Base-by-base conservation (phyloP, 169 alveolate genomes). In the Cryptosporidium felis region DNA sequence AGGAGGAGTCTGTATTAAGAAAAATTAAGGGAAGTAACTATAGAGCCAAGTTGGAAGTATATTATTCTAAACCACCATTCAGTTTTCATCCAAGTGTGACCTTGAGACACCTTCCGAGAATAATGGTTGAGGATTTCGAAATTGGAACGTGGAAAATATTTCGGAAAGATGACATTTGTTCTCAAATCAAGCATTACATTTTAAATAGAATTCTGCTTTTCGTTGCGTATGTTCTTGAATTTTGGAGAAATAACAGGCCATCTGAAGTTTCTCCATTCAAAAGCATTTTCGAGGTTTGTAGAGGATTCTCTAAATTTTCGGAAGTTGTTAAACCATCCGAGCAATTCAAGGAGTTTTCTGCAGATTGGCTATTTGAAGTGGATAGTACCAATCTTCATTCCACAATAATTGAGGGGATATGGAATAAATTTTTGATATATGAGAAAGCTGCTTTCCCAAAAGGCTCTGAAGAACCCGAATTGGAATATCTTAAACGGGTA, bases 391-490 rank as follows among this genome's bases (percentile, higher is more conserved):
- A 51, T 12, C 66, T 74, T 30, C 42, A 74, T 49, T 5, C 51
- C 9, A 74, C 28, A 6, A 74, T 36, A 14, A 18, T 74, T 18
- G 85, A 74, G 4, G 51, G 44, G 36, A 18, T 53, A 36, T 74
- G 85, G 85, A 53, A 56, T 34, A 74, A 53, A 12, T 74, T 74
- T 74, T 10, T 74, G 45, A 56, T 36, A 10, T 74, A 47, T 53
- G 85, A 74, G 56, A 32, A 34, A 26, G 8, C 85, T 28, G 67
- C 67, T 0, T 74, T 74, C n/a, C 85, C 85, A 34, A 74, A 53
- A 34, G 49, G 34, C 32, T 10, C 74, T 4, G 85, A 74, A 28
- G 85, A 74, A 56, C 12, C 74, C 23, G 85, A 74, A 58, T 18
- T 21, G 14, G 42, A 53, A 6, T 74, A 74, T 41, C 36, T 74